phyloP scores from a whole-genome alignment of 257 asterid species.

The Gynochthodes officinalis region DNA sequence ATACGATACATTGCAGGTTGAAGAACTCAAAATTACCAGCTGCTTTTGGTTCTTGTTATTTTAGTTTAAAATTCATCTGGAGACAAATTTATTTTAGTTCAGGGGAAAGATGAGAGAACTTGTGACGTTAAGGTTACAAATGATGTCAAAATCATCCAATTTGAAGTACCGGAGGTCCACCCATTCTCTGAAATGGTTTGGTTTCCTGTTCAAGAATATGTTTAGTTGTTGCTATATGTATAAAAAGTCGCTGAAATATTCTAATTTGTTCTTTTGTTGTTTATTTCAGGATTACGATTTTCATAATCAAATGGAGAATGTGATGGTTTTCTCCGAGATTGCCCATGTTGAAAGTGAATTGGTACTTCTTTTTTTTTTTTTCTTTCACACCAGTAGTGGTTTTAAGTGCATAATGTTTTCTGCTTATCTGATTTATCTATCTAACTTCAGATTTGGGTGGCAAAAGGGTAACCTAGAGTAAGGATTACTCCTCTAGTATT shows the following conservation, averaged over 20 bases:
- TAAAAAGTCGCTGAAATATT: slow-evolving; percentile 11
- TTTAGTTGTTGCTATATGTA: slow-evolving; percentile 14
- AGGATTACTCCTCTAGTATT: neutral
- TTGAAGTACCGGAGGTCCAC: slow-evolving; percentile 73
- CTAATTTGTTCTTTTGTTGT: slow-evolving; percentile 21
- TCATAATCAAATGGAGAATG: slow-evolving; percentile 37
- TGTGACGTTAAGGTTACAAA: slow-evolving; percentile 27
- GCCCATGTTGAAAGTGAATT: slow-evolving; percentile 39
- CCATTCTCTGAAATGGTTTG: slow-evolving; percentile 42
- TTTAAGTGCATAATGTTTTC: neutral
- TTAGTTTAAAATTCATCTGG: slow-evolving; percentile 15
- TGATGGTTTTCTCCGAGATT: slow-evolving; percentile 37
- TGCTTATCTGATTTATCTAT: neutral
- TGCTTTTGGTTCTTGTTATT: slow-evolving; percentile 8
- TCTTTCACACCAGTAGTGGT: neutral
- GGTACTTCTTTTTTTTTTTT: slow-evolving; percentile 31
- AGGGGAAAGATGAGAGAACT: slow-evolving; percentile 41
- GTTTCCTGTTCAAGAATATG: slow-evolving; percentile 7
- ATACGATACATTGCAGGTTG: slow-evolving; percentile 24
- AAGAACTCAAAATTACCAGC: slow-evolving; percentile 12
- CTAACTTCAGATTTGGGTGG: neutral
- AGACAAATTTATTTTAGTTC: slow-evolving; percentile 20
- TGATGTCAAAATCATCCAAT: slow-evolving; percentile 37
- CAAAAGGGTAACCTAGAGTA: slow-evolving; percentile 2
- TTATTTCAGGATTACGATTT: slow-evolving; percentile 37